phyloP scores from a whole-genome alignment of 1,284 basidiomycete genomes.

The Gymnopus androsaceus region DNA sequence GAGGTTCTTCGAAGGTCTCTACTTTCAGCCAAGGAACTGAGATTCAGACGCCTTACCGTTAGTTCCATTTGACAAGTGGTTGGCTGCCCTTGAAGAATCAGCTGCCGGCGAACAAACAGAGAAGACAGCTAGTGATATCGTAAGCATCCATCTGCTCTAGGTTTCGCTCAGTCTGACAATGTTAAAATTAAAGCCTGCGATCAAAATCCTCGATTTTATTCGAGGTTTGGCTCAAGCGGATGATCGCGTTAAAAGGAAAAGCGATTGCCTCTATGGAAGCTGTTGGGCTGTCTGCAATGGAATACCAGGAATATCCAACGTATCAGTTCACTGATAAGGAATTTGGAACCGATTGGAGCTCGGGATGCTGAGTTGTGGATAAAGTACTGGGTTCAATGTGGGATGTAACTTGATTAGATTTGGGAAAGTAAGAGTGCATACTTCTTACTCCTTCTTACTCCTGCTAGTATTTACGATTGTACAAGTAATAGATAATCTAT shows the following conservation, averaged over 20 bases:
- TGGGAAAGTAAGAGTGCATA: too few species aligned
- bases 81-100: constrained; percentile 25
- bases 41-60: constrained; percentile 26
- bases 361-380: background rate
- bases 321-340: background rate
- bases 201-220: constrained; percentile 39
- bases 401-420: background rate
- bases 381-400: constrained; percentile 2
- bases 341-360: background rate
- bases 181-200: constrained; percentile 30
- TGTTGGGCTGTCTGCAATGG: constrained; percentile 25
- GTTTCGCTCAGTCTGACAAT: background rate
- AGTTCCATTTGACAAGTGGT: constrained; percentile 35
- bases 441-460: too few species aligned
- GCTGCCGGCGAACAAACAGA: constrained; percentile 9
- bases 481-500: too few species aligned
- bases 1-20: constrained; percentile 16
- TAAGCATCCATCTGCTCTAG: background rate
- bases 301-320: constrained; percentile 22
- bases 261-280: constrained; percentile 21
- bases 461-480: too few species aligned
- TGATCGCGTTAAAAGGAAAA: background rate
- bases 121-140: constrained; percentile 16
- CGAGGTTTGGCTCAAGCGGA: constrained; percentile 12
- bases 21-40: constrained; percentile 27